Evolutionary conservation across 495 filamentous ascomycete genomes (phyloP).

Genomic region (Penicillium taxi): DNA sequence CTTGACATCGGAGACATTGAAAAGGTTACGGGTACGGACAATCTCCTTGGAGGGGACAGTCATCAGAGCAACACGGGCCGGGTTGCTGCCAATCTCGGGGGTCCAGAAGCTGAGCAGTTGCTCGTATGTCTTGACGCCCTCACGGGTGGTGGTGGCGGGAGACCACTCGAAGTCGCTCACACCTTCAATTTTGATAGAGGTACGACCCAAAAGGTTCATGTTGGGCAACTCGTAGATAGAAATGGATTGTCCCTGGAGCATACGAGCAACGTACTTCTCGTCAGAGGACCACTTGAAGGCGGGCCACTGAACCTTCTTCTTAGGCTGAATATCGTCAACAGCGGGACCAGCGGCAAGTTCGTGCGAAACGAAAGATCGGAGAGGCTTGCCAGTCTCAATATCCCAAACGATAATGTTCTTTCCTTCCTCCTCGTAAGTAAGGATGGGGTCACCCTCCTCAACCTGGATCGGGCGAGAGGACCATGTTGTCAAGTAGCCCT

Average conservation of each 20-base stretch:
- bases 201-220: slow-evolving; percentile 86
- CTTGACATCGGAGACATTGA: slow-evolving; percentile 96
- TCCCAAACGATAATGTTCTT: slow-evolving; percentile 99
- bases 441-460: slow-evolving; percentile 67
- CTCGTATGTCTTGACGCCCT: slow-evolving; percentile 80
- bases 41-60: slow-evolving; percentile 88
- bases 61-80: slow-evolving; percentile 96
- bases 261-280: slow-evolving; percentile 90
- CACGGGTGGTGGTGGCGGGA: slow-evolving; percentile 67
- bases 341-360: slow-evolving; percentile 56
- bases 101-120: slow-evolving; percentile 98
- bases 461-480: slow-evolving; percentile 86
- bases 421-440: slow-evolving; percentile 87
- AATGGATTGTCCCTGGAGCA: slow-evolving; percentile 80
- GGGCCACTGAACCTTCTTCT: slow-evolving; percentile 94
- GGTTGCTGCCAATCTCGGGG: slow-evolving; percentile 94
- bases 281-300: slow-evolving; percentile 99
- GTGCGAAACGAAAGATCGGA: slow-evolving; percentile 85
- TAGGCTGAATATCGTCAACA: slow-evolving; percentile 58
- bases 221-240: slow-evolving; percentile 89
- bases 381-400: slow-evolving; percentile 76
- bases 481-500: slow-evolving; percentile 94
- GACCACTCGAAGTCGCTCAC: slow-evolving; percentile 98
- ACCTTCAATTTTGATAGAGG: slow-evolving; percentile 87
- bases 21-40: slow-evolving; percentile 87